A percentile compares a stretch with the other conserved stretches of the same genome.
Conservation (phyloP, 2,329 filamentous ascomycete species). For the Scedosporium aurantiacum region DNA sequence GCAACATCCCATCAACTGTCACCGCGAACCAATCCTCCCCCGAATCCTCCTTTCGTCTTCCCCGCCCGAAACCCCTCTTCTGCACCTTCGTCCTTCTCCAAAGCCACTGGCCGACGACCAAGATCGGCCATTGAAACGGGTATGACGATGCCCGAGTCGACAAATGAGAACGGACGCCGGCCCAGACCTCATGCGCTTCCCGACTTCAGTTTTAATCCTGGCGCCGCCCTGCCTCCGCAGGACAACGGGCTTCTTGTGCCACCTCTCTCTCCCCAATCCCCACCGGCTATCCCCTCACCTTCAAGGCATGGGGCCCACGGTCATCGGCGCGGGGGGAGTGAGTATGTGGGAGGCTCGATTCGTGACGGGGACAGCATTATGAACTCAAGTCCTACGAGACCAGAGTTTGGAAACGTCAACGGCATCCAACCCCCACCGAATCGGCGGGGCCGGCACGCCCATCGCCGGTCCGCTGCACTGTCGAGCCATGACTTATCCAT, state of each 20-base stretch:
- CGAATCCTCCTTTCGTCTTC: slow-evolving; percentile 57
- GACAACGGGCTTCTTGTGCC: slow-evolving; percentile 36
- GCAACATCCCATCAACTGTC: slow-evolving; percentile 8
- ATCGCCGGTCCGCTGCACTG: slow-evolving; percentile 71
- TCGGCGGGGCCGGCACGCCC: slow-evolving; percentile 57
- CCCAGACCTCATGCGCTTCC: neutral
- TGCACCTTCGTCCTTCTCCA: slow-evolving; percentile 34
- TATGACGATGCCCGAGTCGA: slow-evolving; percentile 11
- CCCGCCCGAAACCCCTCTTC: slow-evolving; percentile 36
- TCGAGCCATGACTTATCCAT: slow-evolving; percentile 71
- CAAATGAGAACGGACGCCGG: neutral
- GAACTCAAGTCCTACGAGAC: slow-evolving; percentile 60
- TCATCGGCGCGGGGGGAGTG: slow-evolving; percentile 72
- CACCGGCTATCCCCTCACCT: slow-evolving; percentile 40
- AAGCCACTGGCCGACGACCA: slow-evolving; percentile 38
- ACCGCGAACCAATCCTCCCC: slow-evolving; percentile 26
- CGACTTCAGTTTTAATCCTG: slow-evolving; percentile 45
- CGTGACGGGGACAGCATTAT: slow-evolving; percentile 48
- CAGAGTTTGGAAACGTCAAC: slow-evolving; percentile 45
- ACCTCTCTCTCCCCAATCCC: slow-evolving; percentile 42
- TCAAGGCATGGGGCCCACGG: slow-evolving; percentile 53
- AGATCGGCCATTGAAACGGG: slow-evolving; percentile 40
- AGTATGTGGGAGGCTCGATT: slow-evolving; percentile 70
- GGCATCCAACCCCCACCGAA: slow-evolving; percentile 39
- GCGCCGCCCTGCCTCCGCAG: slow-evolving; percentile 23